These are phyloP conservation scores for Achaetomium macrosporum DNA, from an alignment of 2,329 filamentous ascomycete species.

Conservation along the genomic window DNA sequence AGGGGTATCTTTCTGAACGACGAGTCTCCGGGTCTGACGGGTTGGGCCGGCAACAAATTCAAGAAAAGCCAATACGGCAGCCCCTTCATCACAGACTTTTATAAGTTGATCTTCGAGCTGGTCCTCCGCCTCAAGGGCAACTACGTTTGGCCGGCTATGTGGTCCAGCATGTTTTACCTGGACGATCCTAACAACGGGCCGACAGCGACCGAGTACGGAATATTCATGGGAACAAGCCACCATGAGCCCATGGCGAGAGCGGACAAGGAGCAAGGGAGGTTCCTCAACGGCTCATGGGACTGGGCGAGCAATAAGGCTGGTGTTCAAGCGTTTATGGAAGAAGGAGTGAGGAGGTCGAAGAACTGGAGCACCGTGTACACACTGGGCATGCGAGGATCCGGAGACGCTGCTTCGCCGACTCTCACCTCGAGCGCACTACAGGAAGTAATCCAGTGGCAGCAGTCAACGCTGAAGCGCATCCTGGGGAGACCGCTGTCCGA, in stretches of 20 bases:
- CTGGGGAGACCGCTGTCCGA: constrained; percentile 19
- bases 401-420: constrained; percentile 44
- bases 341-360: constrained; percentile 45
- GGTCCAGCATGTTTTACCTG: constrained; percentile 51
- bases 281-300: constrained; percentile 43
- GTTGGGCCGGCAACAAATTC: constrained; percentile 47
- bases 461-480: constrained; percentile 18
- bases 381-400: constrained; percentile 47
- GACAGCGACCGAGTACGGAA: constrained; percentile 49
- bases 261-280: constrained; percentile 34
- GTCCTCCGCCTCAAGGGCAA: constrained; percentile 50
- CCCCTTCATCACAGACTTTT: constrained; percentile 43
- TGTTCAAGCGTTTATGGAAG: constrained; percentile 46
- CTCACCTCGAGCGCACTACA: constrained; percentile 35
- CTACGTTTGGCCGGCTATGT: constrained; percentile 55
- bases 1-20: constrained; percentile 57
- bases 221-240: constrained; percentile 54
- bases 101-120: constrained; percentile 50
- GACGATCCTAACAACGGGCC: constrained; percentile 48
- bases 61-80: constrained; percentile 24
- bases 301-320: constrained; percentile 49
- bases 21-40: constrained; percentile 50
- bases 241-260: constrained; percentile 52
- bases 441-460: constrained; percentile 39
- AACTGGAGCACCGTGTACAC: constrained; percentile 50